Evolutionary conservation across 2,329 filamentous ascomycete genomes (phyloP), one percentile per base, ranked within the genome.

Genomic region (Pseudogymnoascus destructans): DNA sequence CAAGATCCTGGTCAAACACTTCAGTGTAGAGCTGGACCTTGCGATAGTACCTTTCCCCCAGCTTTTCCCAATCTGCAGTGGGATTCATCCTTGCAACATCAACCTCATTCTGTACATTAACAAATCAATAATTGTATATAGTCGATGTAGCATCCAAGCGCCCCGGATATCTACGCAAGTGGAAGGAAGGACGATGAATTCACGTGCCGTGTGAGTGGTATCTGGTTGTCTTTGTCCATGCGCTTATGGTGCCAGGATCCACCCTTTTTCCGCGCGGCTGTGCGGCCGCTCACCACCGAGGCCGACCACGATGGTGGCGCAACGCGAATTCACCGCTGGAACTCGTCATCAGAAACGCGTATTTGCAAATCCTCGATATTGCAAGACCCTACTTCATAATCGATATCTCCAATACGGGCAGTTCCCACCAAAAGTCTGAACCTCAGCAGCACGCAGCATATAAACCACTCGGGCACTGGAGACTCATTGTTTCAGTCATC

Each of bases 1-100:
- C 91, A 62, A 96, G 78, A 70, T 95, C 90, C 69, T 87, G 82
- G 73, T 95, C 90, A 71, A 97, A 98, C 63, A 97, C 81, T 64
- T 85, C 87, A 61, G 90, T 91, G 77, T 97, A 98, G 61, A 95
- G 82, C 72, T 92, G 87, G 59, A 88, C 85, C 76, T 95, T 96
- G 71, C 92, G 88, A 75, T 97, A 98, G 78, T 95, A 97, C 68
- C 83, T 86, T 73, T 95, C 87, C 69, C 89, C 93, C 64, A 97
- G 83, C 72, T 82, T 87, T 77, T 95, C 90, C 93, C 93, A 98
- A 72, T 92, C 89, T 67, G 89, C 87, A 56, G 67, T 70, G 13
- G 68, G 68, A 64, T 67, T 70, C 52, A 55, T 55, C 17, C 17
- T 55, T 35, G 30, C 17, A 36, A 11, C 30, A 33, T 35, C 33